Base-by-base conservation (phyloP, 257 asterid species). In the Hygrophila difformis region DNA sequence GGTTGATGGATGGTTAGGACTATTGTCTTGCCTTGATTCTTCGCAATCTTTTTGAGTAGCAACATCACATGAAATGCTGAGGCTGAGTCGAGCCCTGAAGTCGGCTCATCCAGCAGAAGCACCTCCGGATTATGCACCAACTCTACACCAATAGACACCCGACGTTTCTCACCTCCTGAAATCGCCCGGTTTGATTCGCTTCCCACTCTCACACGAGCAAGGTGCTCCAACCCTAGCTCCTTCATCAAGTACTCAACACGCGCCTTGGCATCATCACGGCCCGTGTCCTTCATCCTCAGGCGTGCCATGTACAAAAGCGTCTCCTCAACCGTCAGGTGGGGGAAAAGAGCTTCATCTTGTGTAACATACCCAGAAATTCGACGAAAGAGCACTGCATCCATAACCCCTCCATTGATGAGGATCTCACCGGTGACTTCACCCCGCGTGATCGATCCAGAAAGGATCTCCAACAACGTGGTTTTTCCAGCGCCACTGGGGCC, bases 401-500 rank as follows among this genome's bases (percentile, higher is more conserved):
- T 55, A 0, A 81, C 77, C 35, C 34, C 45, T 16, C 55, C 64
- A 23, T 87, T 87, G 53, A 82, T 81, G 2, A 75, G 72, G 14
- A 87, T 65, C 12, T 23, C 41, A 16, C 93, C 86, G 2, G 71
- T 49, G 45, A 59, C 16, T 60, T 71, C 45, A 7, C 11, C 28
- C 0, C 75, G 73, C 23, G 49, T 61, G 9, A 55, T 57, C 55
- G 38, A 63, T 15, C 94, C 86, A 0, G 84, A 73, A 0, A 87
- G 69, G 55, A 79, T 67, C 17, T 79, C 89, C 19, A 82, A 59
- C 73, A 86, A 15, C 1, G 96, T 77, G 1, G 94, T 82, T 51
- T 87, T 85, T 4, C 96, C 96, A 0, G 94, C 94, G 8, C 94
- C 96, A 37, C 96, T 87, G 0, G 89, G 74, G n/a, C 93, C 93